Evolutionary conservation across 306 rosid species (phyloP).

Genomic region (Lagenaria siceraria): DNA sequence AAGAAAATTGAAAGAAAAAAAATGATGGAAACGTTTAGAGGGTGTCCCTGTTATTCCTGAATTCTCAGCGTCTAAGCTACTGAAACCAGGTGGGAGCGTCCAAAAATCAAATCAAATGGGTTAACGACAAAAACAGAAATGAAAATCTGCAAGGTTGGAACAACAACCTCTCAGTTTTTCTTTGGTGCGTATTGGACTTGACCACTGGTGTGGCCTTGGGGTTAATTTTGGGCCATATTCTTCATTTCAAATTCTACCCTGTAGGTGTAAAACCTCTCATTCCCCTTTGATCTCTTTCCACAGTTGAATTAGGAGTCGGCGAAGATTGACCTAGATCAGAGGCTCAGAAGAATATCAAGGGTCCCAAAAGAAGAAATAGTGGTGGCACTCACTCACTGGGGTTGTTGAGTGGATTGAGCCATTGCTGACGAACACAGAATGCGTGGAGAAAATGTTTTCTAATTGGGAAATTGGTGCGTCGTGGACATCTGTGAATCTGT

Average conservation of each 20-base stretch:
- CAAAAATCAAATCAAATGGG: not conserved
- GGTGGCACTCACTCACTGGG: not conserved
- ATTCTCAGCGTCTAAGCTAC: conserved; percentile 13
- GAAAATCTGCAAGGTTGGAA: conserved; percentile 5
- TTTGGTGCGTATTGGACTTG: conserved; percentile 10
- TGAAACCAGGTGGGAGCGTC: not conserved
- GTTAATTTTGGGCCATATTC: not conserved
- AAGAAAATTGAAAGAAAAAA: not conserved
- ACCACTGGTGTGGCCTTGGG: not conserved
- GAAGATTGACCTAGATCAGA: not conserved
- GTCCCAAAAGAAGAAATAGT: not conserved
- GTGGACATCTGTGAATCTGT: not conserved
- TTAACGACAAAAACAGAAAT: conserved; percentile 17
- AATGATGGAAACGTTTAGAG: not conserved
- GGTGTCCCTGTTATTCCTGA: not conserved
- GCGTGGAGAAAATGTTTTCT: not conserved
- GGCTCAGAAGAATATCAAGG: not conserved
- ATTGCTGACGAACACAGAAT: not conserved
- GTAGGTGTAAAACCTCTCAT: not conserved
- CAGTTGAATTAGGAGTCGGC: not conserved
- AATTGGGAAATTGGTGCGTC: not conserved
- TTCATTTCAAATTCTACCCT: not conserved
- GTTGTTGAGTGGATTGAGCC: not conserved
- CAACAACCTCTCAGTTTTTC: conserved; percentile 15
- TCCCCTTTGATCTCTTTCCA: not conserved